These are phyloP conservation scores for Pseudonectria buxi DNA, from an alignment of 2,329 filamentous ascomycete species.

Conservation along the genomic window DNA sequence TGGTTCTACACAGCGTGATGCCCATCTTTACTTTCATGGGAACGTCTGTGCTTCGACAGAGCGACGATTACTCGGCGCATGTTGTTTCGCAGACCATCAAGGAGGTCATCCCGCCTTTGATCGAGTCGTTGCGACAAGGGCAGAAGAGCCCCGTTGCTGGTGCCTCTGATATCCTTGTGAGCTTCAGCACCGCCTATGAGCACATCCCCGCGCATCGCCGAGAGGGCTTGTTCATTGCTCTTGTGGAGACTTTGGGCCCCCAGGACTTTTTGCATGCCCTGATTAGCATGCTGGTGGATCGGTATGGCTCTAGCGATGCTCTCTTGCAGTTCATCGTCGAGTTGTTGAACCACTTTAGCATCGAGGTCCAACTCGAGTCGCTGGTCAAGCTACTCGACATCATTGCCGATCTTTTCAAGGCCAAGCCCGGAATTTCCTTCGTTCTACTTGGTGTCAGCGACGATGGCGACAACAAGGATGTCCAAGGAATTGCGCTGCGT, in stretches of 20 bases:
- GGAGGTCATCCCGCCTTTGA: conserved; percentile 85
- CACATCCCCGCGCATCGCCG: conserved; percentile 87
- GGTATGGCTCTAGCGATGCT: conserved; percentile 70
- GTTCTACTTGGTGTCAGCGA: conserved; percentile 57
- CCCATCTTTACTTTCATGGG: conserved; percentile 99
- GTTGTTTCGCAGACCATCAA: conserved; percentile 94
- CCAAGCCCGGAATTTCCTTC: conserved; percentile 67
- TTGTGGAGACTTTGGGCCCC: conserved; percentile 78
- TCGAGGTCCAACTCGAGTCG: conserved; percentile 70
- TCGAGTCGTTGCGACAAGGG: conserved; percentile 75
- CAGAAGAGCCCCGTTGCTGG: conserved; percentile 72
- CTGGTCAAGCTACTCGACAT: conserved; percentile 72
- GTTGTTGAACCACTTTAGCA: conserved; percentile 64
- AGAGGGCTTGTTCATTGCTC: conserved; percentile 72
- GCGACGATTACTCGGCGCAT: conserved; percentile 93
- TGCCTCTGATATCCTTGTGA: conserved; percentile 83
- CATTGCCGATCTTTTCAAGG: conserved; percentile 65
- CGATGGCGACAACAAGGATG: conserved; percentile 40
- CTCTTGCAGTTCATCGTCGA: conserved; percentile 70
- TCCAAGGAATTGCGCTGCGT: conserved; percentile 44
- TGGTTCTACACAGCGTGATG: conserved; percentile 96
- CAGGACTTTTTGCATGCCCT: conserved; percentile 85
- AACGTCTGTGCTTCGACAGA: conserved; percentile 80
- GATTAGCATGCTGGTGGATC: conserved; percentile 82
- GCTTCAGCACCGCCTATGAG: conserved; percentile 93